A percentile compares a stretch with the other conserved stretches of the same genome.
These are phyloP conservation scores for Nakazawaea holstii DNA, from an alignment of 805 yeast species.

Conservation along the genomic window DNA sequence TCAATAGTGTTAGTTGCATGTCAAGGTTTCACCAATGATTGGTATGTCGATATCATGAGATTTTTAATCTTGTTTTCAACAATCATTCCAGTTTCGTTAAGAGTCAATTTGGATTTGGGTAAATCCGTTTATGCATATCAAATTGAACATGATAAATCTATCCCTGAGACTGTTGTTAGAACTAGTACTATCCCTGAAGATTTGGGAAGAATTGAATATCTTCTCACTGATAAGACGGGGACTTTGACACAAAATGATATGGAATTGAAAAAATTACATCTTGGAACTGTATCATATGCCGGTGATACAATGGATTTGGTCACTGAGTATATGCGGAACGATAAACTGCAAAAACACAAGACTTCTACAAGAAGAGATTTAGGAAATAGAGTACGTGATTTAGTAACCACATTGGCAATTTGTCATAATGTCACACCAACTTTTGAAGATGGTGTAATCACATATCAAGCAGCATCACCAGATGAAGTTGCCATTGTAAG, in stretches of 20 bases:
- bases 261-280: conserved; percentile 89
- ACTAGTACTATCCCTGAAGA: conserved; percentile 98
- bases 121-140: conserved; percentile 94
- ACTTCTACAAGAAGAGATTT: conserved; percentile 55
- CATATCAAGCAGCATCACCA: conserved; percentile 97
- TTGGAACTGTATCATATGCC: conserved; percentile 90
- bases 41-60: conserved; percentile 91
- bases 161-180: conserved; percentile 86
- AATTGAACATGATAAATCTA: conserved; percentile 80
- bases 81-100: conserved; percentile 90
- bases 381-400: conserved; percentile 70
- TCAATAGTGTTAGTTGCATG: conserved; percentile 74
- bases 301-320: conserved; percentile 92
- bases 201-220: conserved; percentile 89
- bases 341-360: conserved; percentile 19
- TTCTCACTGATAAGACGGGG: conserved; percentile 93
- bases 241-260: conserved; percentile 96
- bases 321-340: conserved; percentile 51
- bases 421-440: conserved; percentile 98
- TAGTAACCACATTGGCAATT: conserved; percentile 78
- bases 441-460: conserved; percentile 63
- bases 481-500: conserved; percentile 97
- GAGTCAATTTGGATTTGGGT: conserved; percentile 93
- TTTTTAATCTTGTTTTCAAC: conserved; percentile 90
- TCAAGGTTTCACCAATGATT: conserved; percentile 64